These are phyloP conservation scores for Actinomucor elegans DNA, from an alignment of 371 early-diverging fungal species.

Conservation along the genomic window DNA sequence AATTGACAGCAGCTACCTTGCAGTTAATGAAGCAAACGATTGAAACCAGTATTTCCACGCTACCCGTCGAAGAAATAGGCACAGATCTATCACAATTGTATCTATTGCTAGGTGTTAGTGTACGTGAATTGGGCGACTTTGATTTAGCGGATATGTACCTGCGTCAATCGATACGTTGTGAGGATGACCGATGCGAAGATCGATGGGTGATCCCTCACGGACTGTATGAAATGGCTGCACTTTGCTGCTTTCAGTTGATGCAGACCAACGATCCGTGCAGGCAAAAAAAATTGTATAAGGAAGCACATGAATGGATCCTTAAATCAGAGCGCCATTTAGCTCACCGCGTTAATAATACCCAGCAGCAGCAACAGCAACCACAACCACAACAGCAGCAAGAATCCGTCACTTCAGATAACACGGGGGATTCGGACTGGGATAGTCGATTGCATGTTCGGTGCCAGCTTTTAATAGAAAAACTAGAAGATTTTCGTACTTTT, in stretches of 20 bases:
- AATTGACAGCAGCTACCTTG: slow-evolving; percentile 28
- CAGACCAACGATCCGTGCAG: slow-evolving; percentile 6
- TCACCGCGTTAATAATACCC: not conserved
- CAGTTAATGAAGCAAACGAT: slow-evolving; percentile 27
- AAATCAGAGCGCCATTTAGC: slow-evolving; percentile 21
- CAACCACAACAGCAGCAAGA: slow-evolving; percentile 8
- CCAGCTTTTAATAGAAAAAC: slow-evolving; percentile 25
- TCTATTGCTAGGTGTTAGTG: slow-evolving; percentile 36
- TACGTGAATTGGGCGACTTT: slow-evolving; percentile 37
- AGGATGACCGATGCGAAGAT: slow-evolving; percentile 18
- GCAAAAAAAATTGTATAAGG: slow-evolving; percentile 17
- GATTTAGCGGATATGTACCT: slow-evolving; percentile 31
- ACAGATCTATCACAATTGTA: slow-evolving; percentile 30
- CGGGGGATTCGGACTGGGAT: slow-evolving; percentile 42
- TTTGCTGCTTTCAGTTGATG: slow-evolving; percentile 19
- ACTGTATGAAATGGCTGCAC: slow-evolving; percentile 31
- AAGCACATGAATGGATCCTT: slow-evolving; percentile 25
- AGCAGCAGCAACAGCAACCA: not conserved
- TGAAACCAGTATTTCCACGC: slow-evolving; percentile 7
- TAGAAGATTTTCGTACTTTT: slow-evolving; percentile 20
- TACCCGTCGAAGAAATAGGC: slow-evolving; percentile 9
- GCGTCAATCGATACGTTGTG: slow-evolving; percentile 6
- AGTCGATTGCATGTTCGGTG: slow-evolving; percentile 33
- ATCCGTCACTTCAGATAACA: slow-evolving; percentile 16
- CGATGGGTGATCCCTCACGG: slow-evolving; percentile 31